Percentiles rank a stretch among this genome's conserved stretches.
phyloP scores from a whole-genome alignment of 306 rosid genomes.

The Acmispon strigosus region DNA sequence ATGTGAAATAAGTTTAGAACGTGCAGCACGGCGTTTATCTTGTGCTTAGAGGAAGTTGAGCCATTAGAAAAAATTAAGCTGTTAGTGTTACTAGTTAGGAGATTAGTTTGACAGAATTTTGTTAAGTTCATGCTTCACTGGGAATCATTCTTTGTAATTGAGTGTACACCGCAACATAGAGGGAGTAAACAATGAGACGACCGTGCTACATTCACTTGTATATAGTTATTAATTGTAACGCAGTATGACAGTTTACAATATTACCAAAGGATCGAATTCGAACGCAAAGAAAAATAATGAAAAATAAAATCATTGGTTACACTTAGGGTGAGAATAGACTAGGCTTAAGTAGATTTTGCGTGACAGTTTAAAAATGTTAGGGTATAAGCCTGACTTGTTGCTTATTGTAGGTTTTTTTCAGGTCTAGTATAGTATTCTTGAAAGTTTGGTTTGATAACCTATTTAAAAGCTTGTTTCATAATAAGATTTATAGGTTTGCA shows the following conservation, averaged over 20 bases:
- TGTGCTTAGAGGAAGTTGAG: constrained; percentile 27
- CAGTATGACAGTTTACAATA: background rate
- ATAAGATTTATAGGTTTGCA: too few relatives aligned
- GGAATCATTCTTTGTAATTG: background rate
- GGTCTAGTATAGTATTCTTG: too few relatives aligned
- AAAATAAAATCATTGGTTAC: too few relatives aligned
- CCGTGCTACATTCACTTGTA: background rate
- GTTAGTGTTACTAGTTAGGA: background rate
- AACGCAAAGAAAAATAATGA: background rate
- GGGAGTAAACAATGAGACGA: background rate
- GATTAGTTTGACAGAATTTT: background rate
- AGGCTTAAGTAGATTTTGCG: too few relatives aligned
- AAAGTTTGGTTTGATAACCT: too few relatives aligned
- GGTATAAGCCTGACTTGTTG: too few relatives aligned
- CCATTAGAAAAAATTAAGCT: background rate
- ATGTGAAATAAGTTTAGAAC: constrained; percentile 41
- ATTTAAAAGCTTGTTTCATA: too few relatives aligned
- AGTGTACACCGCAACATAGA: constrained; percentile 16
- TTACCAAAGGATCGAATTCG: background rate
- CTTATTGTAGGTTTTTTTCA: too few relatives aligned
- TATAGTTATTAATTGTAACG: background rate
- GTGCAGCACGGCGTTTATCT: constrained; percentile 49
- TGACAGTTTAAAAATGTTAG: too few relatives aligned
- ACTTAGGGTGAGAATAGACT: too few relatives aligned
- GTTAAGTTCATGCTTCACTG: background rate